Evolutionary conservation across 495 filamentous ascomycete genomes (phyloP).

Genomic region (Pseudoneurospora amorphoporcata): DNA sequence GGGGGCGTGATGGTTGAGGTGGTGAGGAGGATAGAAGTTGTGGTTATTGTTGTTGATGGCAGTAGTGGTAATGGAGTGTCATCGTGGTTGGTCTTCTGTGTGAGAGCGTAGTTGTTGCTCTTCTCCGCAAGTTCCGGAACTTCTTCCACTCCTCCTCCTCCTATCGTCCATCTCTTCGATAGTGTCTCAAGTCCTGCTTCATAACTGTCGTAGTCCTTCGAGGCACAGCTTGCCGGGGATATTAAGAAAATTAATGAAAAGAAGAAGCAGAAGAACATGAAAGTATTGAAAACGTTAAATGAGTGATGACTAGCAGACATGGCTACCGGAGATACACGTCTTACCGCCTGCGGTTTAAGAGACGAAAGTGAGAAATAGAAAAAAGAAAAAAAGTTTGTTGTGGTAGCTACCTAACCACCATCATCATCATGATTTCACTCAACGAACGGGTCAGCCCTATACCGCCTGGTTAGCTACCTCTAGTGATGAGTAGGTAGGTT

Average conservation of each 20-base stretch:
- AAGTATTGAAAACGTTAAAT: constrained; percentile 4
- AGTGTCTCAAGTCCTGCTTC: neutral
- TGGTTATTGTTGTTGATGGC: neutral
- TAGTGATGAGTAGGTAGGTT: no score
- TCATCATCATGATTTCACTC: neutral
- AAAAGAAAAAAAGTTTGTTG: neutral
- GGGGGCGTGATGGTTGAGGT: neutral
- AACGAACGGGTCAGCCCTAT: neutral
- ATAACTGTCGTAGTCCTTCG: neutral
- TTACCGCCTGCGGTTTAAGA: neutral
- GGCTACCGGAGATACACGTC: neutral
- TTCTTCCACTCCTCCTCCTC: neutral
- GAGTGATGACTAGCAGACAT: constrained; percentile 5
- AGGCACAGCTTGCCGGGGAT: constrained; percentile 14
- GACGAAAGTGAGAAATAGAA: neutral
- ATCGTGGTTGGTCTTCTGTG: neutral
- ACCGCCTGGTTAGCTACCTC: neutral
- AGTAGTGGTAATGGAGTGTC: neutral
- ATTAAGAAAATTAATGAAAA: constrained; percentile 6
- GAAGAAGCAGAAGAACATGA: neutral
- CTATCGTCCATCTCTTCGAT: neutral
- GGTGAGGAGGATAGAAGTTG: neutral
- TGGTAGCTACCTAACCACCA: neutral
- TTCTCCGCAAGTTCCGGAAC: neutral
- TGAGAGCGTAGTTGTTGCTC: neutral